Evolutionary conservation across 108 stramenopile genomes (phyloP).

Genomic region (Fistulifera solaris): DNA sequence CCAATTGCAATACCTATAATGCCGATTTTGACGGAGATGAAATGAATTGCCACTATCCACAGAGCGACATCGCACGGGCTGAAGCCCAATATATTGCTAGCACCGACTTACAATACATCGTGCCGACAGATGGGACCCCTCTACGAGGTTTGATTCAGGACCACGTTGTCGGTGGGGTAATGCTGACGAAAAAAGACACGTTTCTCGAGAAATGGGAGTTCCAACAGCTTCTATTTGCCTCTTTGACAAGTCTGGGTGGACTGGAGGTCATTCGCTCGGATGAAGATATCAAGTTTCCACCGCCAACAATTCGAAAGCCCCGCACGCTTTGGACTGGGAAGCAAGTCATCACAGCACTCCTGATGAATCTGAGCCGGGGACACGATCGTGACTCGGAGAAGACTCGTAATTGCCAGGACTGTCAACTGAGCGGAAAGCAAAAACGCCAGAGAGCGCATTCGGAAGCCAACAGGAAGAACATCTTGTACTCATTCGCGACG

Average conservation of each 20-base stretch:
- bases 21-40: conserved; percentile 99
- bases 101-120: conserved; percentile 93
- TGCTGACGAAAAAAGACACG: conserved; percentile 87
- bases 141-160: conserved; percentile 99
- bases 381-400: conserved; percentile 50
- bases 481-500: conserved; percentile 82
- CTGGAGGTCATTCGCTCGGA: conserved; percentile 75
- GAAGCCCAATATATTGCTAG: conserved; percentile 89
- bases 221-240: conserved; percentile 91
- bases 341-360: conserved; percentile 87
- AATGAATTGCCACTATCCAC: conserved; percentile 99
- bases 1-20: conserved; percentile 99
- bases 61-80: conserved; percentile 90
- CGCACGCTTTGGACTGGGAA: conserved; percentile 93
- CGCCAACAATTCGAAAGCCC: conserved; percentile 94
- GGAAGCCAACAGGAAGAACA: conserved; percentile 86
- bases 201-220: conserved; percentile 90
- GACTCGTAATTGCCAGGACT: conserved; percentile 58
- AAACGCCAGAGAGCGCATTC: conserved; percentile 85
- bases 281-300: conserved; percentile 75
- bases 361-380: conserved; percentile 74
- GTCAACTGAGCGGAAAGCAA: conserved; percentile 86
- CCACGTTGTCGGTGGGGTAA: conserved; percentile 96
- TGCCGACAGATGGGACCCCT: conserved; percentile 95
- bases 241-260: conserved; percentile 82